Evolutionary conservation across 2,329 filamentous ascomycete genomes (phyloP).

Genomic region (Ophiostoma ulmi): DNA sequence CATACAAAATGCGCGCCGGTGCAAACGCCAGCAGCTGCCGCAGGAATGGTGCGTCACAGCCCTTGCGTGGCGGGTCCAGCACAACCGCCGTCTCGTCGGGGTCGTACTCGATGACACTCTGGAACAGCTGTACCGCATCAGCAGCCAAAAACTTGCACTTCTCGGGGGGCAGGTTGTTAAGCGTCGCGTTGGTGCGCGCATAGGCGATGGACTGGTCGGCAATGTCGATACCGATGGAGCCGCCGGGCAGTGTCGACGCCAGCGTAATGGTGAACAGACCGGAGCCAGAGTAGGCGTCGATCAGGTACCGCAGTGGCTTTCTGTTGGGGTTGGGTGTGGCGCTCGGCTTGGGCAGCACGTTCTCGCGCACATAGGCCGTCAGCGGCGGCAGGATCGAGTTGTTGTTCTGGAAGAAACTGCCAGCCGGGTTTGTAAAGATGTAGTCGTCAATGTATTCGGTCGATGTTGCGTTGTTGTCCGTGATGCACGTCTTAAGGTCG

Average conservation of each 20-base stretch:
- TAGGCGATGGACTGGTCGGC: constrained; percentile 70
- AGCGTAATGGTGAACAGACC: constrained; percentile 96
- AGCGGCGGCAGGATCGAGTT: constrained; percentile 90
- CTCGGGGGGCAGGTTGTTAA: constrained; percentile 63
- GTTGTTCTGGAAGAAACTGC: constrained; percentile 99
- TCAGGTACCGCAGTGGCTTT: constrained; percentile 66
- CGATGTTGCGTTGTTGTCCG: constrained; percentile 73
- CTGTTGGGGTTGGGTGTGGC: constrained; percentile 18
- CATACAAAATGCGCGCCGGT: constrained; percentile 79
- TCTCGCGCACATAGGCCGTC: constrained; percentile 77
- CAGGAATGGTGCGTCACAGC: constrained; percentile 82
- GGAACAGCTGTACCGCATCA: constrained; percentile 79
- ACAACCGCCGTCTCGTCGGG: constrained; percentile 85
- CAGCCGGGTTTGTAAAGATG: constrained; percentile 84
- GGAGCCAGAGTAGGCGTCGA: constrained; percentile 96
- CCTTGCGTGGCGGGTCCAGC: constrained; percentile 93
- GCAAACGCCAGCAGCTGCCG: constrained; percentile 72
- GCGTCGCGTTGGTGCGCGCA: constrained; percentile 69
- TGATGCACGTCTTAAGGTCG: constrained; percentile 84
- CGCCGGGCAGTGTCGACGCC: constrained; percentile 72
- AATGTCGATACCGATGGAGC: constrained; percentile 87
- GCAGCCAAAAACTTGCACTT: constrained; percentile 83
- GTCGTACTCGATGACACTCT: constrained; percentile 59
- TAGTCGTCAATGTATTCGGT: constrained; percentile 85
- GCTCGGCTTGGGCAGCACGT: constrained; percentile 49